phyloP scores from a whole-genome alignment of 371 early-diverging fungal species.

The Mortierella sp. region DNA sequence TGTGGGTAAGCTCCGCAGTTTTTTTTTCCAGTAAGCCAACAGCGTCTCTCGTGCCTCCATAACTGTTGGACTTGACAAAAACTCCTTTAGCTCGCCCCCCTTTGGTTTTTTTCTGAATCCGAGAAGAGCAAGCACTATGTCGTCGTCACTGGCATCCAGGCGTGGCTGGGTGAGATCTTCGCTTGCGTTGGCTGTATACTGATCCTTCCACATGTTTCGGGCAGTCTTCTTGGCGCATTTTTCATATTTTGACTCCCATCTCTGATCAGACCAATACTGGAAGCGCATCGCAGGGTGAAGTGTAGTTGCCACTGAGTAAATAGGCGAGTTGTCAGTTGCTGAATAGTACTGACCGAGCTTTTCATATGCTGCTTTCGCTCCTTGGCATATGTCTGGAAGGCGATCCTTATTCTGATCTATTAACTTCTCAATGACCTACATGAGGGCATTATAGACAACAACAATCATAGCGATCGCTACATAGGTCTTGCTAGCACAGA shows the following conservation, averaged over 20 bases:
- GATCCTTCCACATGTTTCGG: not conserved
- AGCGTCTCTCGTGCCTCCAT: no score
- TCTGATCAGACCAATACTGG: slow-evolving; percentile 25
- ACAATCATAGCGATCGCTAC: slow-evolving; percentile 22
- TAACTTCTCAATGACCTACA: slow-evolving; percentile 16
- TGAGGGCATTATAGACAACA: slow-evolving; percentile 27
- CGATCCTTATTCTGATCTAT: slow-evolving; percentile 1
- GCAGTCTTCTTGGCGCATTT: not conserved
- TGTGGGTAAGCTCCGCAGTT: no score
- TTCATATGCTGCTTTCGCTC: slow-evolving; percentile 24
- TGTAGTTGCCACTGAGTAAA: slow-evolving; percentile 35
- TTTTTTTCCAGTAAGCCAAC: no score
- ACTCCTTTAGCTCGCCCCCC: not conserved
- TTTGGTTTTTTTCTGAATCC: not conserved
- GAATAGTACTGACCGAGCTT: slow-evolving; percentile 19
- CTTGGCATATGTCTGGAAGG: slow-evolving; percentile 13
- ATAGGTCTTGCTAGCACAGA: slow-evolving; percentile 20
- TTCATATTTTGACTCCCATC: slow-evolving; percentile 9
- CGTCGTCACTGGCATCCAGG: not conserved
- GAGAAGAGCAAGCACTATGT: slow-evolving; percentile 13
- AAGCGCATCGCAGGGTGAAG: slow-evolving; percentile 33
- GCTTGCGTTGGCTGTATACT: not conserved
- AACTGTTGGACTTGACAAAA: not conserved
- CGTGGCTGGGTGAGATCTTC: slow-evolving; percentile 1
- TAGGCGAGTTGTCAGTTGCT: slow-evolving; percentile 12